phyloP scores from a whole-genome alignment of 139 green algal genomes.

The Chlorella sp. region DNA sequence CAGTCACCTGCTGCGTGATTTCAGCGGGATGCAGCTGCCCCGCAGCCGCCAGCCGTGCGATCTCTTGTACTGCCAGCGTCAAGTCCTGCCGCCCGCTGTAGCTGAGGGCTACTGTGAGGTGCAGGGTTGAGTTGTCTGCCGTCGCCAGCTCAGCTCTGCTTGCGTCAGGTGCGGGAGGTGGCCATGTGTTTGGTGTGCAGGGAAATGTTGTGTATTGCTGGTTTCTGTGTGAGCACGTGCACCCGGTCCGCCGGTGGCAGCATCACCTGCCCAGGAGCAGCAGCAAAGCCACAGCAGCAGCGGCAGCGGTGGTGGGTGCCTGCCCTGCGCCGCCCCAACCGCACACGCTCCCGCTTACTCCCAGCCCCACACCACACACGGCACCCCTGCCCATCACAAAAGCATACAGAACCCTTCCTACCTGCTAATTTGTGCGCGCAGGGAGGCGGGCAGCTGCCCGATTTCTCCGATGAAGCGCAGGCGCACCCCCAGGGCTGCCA shows the following conservation, averaged over 20 bases:
- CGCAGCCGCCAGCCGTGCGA: constrained; percentile 40
- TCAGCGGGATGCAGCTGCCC: constrained; percentile 50
- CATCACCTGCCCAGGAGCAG: too few species aligned
- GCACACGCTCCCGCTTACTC: background rate
- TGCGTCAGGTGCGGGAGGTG: background rate
- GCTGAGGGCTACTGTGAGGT: constrained; percentile 65
- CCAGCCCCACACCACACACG: background rate
- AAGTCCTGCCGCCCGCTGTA: constrained; percentile 77
- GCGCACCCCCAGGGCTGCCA: constrained; percentile 43
- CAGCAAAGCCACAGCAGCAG: background rate
- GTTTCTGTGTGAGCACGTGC: too few species aligned
- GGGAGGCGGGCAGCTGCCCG: constrained; percentile 31
- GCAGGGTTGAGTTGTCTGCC: constrained; percentile 48
- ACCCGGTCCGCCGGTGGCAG: too few species aligned
- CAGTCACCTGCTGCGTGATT: constrained; percentile 24
- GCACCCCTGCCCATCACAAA: too few species aligned
- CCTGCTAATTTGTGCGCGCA: constrained; percentile 42
- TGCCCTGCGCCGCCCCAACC: background rate
- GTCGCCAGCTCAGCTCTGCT: constrained; percentile 55
- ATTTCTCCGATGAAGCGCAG: constrained; percentile 64
- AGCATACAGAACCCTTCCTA: background rate
- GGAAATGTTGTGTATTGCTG: too few species aligned
- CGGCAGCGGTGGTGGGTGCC: background rate
- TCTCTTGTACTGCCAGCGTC: constrained; percentile 41
- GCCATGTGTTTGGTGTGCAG: too few species aligned